Conservation (phyloP, 805 yeast species). For the Lachancea mirantina region DNA sequence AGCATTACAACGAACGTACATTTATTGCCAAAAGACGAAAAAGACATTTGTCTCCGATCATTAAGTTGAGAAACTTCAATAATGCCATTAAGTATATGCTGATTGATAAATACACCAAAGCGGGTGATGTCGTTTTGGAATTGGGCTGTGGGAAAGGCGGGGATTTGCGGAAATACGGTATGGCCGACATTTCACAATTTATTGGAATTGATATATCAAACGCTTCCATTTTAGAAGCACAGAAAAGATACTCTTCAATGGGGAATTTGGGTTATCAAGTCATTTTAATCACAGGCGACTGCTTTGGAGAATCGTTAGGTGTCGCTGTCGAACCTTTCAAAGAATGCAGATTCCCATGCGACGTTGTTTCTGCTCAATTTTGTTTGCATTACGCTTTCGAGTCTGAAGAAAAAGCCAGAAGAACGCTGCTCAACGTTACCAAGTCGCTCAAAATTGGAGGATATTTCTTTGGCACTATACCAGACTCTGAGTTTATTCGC, state of each 20-base stretch:
- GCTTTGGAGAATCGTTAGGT: constrained; percentile 66
- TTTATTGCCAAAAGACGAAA: constrained; percentile 52
- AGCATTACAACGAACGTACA: constrained; percentile 83
- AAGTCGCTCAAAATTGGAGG: constrained; percentile 77
- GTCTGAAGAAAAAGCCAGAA: constrained; percentile 69
- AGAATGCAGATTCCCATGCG: constrained; percentile 69
- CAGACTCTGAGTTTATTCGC: constrained; percentile 78
- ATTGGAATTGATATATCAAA: constrained; percentile 92
- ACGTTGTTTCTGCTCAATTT: constrained; percentile 84
- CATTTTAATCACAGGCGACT: constrained; percentile 87
- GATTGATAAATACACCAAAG: constrained; percentile 58
- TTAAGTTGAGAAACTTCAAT: constrained; percentile 80
- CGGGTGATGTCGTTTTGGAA: constrained; percentile 61
- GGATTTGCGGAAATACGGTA: constrained; percentile 83
- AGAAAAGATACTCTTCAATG: constrained; percentile 55
- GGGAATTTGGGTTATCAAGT: constrained; percentile 62
- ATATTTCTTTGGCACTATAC: constrained; percentile 85
- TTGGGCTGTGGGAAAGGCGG: constrained; percentile 99
- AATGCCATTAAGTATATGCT: constrained; percentile 85
- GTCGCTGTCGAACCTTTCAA: constrained; percentile 62
- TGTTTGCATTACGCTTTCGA: constrained; percentile 94
- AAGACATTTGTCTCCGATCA: constrained; percentile 74
- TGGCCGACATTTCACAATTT: constrained; percentile 63
- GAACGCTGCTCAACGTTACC: constrained; percentile 66
- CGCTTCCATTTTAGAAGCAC: constrained; percentile 79